Evolutionary conservation across 163 green algal genomes (phyloP), one percentile per base, ranked within the genome.

Genomic region (Scenedesmus sp.): DNA sequence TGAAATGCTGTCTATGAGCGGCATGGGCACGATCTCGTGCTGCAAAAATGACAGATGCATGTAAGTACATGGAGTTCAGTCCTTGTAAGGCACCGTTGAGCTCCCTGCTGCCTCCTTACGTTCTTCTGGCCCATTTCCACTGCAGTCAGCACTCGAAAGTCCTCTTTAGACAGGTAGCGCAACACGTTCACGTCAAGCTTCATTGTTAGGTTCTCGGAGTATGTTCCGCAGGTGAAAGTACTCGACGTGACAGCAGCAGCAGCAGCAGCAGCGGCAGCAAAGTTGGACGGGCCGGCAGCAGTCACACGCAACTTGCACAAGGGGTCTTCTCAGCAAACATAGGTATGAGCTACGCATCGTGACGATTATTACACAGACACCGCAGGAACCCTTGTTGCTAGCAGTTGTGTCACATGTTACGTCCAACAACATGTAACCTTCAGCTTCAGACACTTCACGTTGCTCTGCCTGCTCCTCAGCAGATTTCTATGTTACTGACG

Each of bases 101-200:
- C 43, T 68, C 12, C 33, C 35, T 37, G 49, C 3, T 33, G 22
- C 0, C 9, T 16, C 65, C 97, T 93, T 89, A 98, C 97, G 88
- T 99, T 99, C 85, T 98, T 98, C 93, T 99, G 98, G 24, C 98
- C 98, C 95, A 99, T 98, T 92, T 99, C 98, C 30, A 99, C 96
- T 1, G 98, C 97, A 10, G 97, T 99, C 24, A 99, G 95, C 22
- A 98, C 95, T 3, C 98, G 93, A 78, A 98, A 99, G 33, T 99
- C 98, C 86, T 99, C 98, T 83, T 96, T 98, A 1, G 93, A 94
- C 9, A 99, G 89, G 93, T 99, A 99, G 0, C 98, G 97, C 78
- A 99, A 93, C 37, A 96, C 96, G 83, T 99, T 99, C 0, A 98
- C 97, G 94, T 99, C 98, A 33, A 99, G 93, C 93, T 99, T 99